A percentile compares a stretch with the other conserved stretches of the same genome.
Conservation (phyloP, 1,284 basidiomycete genomes). For the Austroboletus niveus region DNA sequence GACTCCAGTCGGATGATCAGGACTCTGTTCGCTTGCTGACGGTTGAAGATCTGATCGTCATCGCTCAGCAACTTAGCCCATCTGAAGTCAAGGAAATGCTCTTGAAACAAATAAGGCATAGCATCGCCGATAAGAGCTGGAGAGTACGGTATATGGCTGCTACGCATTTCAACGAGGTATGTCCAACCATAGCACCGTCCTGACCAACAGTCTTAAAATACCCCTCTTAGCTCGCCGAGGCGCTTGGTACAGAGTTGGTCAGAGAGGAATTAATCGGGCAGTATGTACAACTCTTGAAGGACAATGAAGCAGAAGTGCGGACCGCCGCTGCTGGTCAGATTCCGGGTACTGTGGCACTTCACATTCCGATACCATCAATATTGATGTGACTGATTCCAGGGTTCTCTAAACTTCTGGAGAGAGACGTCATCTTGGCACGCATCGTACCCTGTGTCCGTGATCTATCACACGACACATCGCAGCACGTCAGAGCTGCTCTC, state of each 20-base stretch:
- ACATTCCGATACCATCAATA: background rate
- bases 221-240: constrained; percentile 74
- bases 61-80: constrained; percentile 82
- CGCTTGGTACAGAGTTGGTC: constrained; percentile 88
- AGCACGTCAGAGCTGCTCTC: constrained; percentile 96
- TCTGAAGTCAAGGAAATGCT: constrained; percentile 91
- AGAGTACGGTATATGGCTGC: constrained; percentile 99
- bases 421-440: constrained; percentile 90
- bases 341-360: constrained; percentile 62
- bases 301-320: constrained; percentile 98
- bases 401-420: constrained; percentile 93
- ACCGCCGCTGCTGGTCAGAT: constrained; percentile 96
- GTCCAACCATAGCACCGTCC: constrained; percentile 12
- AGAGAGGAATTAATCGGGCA: constrained; percentile 93
- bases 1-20: constrained; percentile 95
- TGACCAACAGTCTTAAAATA: constrained; percentile 3
- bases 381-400: constrained; percentile 50
- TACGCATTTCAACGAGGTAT: constrained; percentile 93
- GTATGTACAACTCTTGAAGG: constrained; percentile 93
- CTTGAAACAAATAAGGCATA: constrained; percentile 83
- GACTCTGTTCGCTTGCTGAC: constrained; percentile 97
- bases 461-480: constrained; percentile 89
- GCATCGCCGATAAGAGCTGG: constrained; percentile 97
- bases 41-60: constrained; percentile 93
- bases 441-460: constrained; percentile 97